A percentile compares a stretch with the other conserved stretches of the same genome.
Evolutionary conservation across 305 asterid species (phyloP).

Genomic region (Fraxinus albicans): DNA sequence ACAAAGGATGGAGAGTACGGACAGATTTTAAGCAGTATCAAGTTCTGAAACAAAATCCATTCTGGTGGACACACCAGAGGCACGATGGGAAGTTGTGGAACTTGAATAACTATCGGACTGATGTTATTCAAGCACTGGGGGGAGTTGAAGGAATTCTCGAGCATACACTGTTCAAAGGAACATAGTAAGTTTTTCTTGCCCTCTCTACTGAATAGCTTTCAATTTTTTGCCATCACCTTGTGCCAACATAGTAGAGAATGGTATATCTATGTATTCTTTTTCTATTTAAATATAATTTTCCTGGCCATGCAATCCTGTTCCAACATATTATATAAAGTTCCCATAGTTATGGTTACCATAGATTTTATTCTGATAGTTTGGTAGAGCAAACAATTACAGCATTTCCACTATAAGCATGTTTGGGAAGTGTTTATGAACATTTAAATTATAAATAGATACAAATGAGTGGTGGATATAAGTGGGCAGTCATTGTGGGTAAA

Average conservation of each 20-base stretch:
- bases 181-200: slow-evolving; percentile 62
- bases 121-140: slow-evolving; percentile 98
- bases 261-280: background rate
- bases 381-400: background rate
- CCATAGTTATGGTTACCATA: background rate
- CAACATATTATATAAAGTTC: background rate
- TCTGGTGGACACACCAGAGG: slow-evolving; percentile 99
- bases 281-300: background rate
- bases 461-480: background rate
- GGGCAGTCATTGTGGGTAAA: background rate
- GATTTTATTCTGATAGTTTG: background rate
- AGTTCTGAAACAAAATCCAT: slow-evolving; percentile 96
- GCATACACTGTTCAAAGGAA: slow-evolving; percentile 95
- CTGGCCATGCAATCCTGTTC: background rate
- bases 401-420: background rate
- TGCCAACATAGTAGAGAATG: background rate
- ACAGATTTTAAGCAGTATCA: slow-evolving; percentile 98
- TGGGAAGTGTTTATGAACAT: background rate
- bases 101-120: slow-evolving; percentile 95
- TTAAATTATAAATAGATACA: too few relatives aligned
- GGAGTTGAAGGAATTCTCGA: slow-evolving; percentile 99
- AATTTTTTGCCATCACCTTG: background rate
- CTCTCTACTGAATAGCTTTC: background rate
- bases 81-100: slow-evolving; percentile 98
- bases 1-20: slow-evolving; percentile 98